Percentiles rank a stretch among this genome's conserved stretches.
Conservation (phyloP, 2,329 filamentous ascomycete genomes). For the Claviceps fusiformis region DNA sequence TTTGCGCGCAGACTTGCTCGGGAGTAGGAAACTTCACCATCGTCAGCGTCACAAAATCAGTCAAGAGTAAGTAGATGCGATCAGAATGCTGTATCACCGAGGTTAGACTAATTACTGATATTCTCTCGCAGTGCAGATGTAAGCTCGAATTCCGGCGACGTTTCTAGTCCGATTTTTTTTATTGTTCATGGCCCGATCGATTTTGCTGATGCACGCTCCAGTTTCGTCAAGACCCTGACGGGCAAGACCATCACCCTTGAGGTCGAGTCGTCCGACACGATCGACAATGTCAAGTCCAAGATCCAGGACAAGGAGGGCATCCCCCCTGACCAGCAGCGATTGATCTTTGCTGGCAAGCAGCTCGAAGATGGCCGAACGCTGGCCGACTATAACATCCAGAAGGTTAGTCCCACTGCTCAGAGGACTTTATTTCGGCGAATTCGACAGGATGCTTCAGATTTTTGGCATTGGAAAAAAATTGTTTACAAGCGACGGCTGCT, state of each 20-base stretch:
- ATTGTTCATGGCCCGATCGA: neutral
- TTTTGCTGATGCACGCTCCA: slow-evolving; percentile 28
- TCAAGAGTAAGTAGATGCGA: slow-evolving; percentile 41
- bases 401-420: slow-evolving; percentile 44
- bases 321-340: slow-evolving; percentile 91
- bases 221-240: slow-evolving; percentile 99
- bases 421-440: too few relatives aligned
- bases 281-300: slow-evolving; percentile 99
- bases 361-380: slow-evolving; percentile 96
- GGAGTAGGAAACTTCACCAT: slow-evolving; percentile 24
- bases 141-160: slow-evolving; percentile 30
- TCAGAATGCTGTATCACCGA: neutral
- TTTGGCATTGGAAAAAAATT: neutral
- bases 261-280: slow-evolving; percentile 97
- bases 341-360: slow-evolving; percentile 99
- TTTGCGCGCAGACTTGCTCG: slow-evolving; percentile 24
- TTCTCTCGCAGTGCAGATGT: slow-evolving; percentile 69
- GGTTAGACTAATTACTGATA: slow-evolving; percentile 30
- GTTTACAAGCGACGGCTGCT: neutral
- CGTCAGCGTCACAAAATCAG: slow-evolving; percentile 35
- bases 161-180: neutral
- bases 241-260: slow-evolving; percentile 99
- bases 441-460: neutral
- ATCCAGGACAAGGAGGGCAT: slow-evolving; percentile 99
- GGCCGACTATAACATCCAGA: slow-evolving; percentile 99